Conservation (phyloP, 1,284 basidiomycete species). For the Gomphus sp. region DNA sequence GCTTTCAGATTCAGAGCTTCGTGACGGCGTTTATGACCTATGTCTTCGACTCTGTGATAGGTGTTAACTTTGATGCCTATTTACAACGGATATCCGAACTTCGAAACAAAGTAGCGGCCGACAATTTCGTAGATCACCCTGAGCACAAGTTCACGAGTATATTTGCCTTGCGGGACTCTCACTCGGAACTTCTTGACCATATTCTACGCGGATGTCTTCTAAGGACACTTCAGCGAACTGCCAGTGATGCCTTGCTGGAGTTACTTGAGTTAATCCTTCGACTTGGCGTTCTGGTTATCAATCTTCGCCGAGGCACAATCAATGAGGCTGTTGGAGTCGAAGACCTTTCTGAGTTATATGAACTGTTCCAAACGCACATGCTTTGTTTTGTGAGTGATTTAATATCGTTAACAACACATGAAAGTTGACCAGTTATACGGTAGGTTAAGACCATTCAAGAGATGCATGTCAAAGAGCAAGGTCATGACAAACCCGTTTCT, state of each 20-base stretch:
- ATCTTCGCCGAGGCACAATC: conserved; percentile 42
- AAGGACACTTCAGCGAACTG: conserved; percentile 57
- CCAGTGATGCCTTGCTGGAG: conserved; percentile 56
- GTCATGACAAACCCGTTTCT: neutral
- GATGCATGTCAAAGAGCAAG: neutral
- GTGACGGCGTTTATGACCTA: conserved; percentile 57
- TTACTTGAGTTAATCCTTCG: conserved; percentile 63
- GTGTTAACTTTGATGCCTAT: conserved; percentile 65
- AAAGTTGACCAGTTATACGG: neutral
- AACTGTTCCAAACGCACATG: conserved; percentile 49
- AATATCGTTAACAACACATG: neutral
- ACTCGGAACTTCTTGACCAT: conserved; percentile 64
- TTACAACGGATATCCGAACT: conserved; percentile 27
- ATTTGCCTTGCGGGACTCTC: conserved; percentile 61
- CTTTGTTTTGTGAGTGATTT: conserved; percentile 42
- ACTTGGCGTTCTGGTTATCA: conserved; percentile 58
- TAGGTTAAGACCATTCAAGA: conserved; percentile 1
- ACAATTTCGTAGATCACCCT: conserved; percentile 11
- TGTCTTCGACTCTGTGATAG: conserved; percentile 69
- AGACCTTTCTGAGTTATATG: conserved; percentile 42
- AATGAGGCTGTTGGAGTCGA: conserved; percentile 53
- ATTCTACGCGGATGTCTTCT: conserved; percentile 75
- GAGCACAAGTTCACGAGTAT: conserved; percentile 37
- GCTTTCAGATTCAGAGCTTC: conserved; percentile 67
- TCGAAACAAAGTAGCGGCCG: conserved; percentile 19